Conservation (phyloP, 306 rosid species). For the Notholithocarpus densiflorus region DNA sequence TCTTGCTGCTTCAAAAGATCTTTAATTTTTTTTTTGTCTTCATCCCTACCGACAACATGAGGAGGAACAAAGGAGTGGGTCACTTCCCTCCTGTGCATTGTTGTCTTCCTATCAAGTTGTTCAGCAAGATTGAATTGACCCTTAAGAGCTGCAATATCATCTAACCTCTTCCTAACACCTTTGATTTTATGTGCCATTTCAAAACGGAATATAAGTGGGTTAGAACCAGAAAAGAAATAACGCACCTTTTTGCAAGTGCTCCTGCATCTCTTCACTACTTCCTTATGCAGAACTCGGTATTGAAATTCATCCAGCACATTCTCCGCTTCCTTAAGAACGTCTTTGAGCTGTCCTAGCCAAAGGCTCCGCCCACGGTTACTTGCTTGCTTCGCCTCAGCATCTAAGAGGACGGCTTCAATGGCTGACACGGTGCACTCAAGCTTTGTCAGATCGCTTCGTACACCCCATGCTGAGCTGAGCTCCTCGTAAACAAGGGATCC, state of each 20-base stretch:
- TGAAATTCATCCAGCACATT: conserved; percentile 34
- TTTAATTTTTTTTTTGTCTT: too few species aligned
- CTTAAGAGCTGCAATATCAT: conserved; percentile 10
- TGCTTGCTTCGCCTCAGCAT: conserved; percentile 31
- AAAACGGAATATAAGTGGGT: neutral
- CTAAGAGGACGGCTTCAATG: conserved; percentile 21
- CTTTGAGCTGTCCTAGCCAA: conserved; percentile 22
- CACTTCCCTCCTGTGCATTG: too few species aligned
- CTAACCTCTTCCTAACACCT: conserved; percentile 2
- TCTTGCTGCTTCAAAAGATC: too few species aligned
- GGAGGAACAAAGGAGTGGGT: too few species aligned
- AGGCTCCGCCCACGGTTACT: neutral
- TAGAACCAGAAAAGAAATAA: conserved; percentile 7
- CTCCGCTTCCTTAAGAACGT: conserved; percentile 10
- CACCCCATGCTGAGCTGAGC: conserved; percentile 1
- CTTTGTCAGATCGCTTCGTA: conserved; percentile 7
- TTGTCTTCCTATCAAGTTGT: too few species aligned
- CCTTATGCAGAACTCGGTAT: conserved; percentile 1
- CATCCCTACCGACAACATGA: too few species aligned
- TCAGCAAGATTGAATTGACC: neutral
- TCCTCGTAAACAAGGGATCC: conserved; percentile 14
- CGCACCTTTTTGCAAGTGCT: conserved; percentile 6
- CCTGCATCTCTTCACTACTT: neutral
- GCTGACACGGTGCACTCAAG: conserved; percentile 9
- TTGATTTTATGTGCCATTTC: conserved; percentile 12